phyloP scores from a whole-genome alignment of 495 filamentous ascomycete species.

The Aspergillus asperescens region DNA sequence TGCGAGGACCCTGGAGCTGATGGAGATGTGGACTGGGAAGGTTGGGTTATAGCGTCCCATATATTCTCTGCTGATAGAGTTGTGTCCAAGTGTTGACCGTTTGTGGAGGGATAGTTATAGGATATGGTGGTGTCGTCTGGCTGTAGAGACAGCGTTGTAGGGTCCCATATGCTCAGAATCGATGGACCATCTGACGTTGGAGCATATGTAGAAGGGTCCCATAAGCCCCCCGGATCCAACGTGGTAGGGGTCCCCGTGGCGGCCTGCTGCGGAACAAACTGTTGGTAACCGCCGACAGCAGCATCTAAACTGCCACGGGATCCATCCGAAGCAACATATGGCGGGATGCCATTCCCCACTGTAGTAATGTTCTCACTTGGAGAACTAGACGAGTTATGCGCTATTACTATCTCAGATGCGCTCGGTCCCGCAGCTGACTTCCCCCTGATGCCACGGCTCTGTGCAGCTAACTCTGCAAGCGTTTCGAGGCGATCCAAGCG shows the following conservation, averaged over 20 bases:
- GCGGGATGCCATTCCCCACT: not conserved
- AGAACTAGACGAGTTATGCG: not conserved
- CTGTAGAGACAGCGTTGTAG: not conserved
- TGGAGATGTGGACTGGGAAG: not conserved
- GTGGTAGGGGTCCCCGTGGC: not conserved
- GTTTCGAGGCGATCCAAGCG: slow-evolving; percentile 20
- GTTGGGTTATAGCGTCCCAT: not conserved
- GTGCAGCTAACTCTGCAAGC: slow-evolving; percentile 14
- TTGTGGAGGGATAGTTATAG: not conserved
- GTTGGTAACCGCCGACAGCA: not conserved
- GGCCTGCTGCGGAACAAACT: not conserved
- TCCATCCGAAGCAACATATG: slow-evolving; percentile 3
- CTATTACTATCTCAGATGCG: not conserved
- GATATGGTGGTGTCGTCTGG: not conserved
- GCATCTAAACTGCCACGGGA: slow-evolving; percentile 2
- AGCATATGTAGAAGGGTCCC: not conserved
- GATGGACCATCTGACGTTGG: not conserved
- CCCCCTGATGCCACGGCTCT: not conserved
- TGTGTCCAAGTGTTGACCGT: not conserved
- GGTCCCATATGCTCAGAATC: not conserved
- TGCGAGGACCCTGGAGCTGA: not conserved
- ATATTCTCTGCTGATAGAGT: not conserved
- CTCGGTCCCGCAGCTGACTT: not conserved
- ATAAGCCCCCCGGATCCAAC: slow-evolving; percentile 1
- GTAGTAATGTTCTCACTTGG: not conserved